Evolutionary conservation across 345 rosid species (phyloP), one percentile per base, ranked within the genome.

Genomic region (Rhizophora mangle): DNA sequence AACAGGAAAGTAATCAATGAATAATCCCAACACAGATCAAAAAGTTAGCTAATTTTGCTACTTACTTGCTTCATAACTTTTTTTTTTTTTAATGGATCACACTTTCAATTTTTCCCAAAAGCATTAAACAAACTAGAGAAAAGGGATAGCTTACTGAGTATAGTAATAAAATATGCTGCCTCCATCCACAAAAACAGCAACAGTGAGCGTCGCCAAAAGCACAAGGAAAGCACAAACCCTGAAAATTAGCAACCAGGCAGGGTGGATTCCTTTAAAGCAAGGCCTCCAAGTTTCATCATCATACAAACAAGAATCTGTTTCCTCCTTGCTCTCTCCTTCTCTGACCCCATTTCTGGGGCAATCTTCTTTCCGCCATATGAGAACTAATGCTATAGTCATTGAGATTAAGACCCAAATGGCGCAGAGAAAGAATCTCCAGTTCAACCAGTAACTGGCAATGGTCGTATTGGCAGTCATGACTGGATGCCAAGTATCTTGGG

Each of bases 221-320:
- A 85, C 83, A 58, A 79, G 30, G 74, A 95, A 90, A 67, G 94
- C 92, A 72, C 75, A 63, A 24, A 86, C 68, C 74, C 99, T 79
- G 74, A 86, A 92, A 68, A 80, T 87, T 60, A 96, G 89, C 78
- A 96, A 79, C 98, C 99, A 96, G 66, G 89, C 97, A 47, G 98
- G 99, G 56, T 90, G 99, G 65, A 96, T 70, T 67, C 90, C 90
- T 69, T 82, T 75, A 5, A 96, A 82, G 76, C 93, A 90, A 65
- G 98, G 95, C 64, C 66, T 87, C 98, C 98, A 96, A 21, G 90
- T 82, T 58, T 96, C 96, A 60, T 96, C 96, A 43, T 74, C 81
- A 43, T 83, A 81, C 62, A 92, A 73, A 62, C 69, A 69, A 32
- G 85, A 94, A 52, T 77, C 83, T 55, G 75, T 56, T 74, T 85